Evolutionary conservation across 352 stramenopile species (phyloP).

Genomic region (Globisporangium cystogenes): DNA sequence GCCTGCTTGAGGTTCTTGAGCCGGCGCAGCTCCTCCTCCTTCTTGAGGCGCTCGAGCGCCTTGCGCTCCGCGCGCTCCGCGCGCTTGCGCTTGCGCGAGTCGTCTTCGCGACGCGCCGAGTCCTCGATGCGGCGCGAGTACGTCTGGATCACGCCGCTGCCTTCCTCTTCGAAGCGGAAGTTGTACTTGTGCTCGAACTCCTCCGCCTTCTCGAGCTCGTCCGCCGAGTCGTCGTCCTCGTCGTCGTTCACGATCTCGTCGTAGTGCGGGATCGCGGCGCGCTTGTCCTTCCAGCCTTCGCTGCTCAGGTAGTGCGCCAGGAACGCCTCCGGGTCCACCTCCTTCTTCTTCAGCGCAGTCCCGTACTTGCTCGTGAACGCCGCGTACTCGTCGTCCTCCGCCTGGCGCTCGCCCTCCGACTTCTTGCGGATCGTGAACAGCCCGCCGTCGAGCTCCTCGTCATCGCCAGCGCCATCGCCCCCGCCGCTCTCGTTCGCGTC

Average conservation of each 20-base stretch:
- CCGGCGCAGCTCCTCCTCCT: slow-evolving; percentile 95
- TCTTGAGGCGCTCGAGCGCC: slow-evolving; percentile 93
- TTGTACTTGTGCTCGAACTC: slow-evolving; percentile 99
- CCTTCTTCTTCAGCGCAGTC: slow-evolving; percentile 42
- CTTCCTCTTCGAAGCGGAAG: slow-evolving; percentile 98
- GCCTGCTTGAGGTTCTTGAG: slow-evolving; percentile 98
- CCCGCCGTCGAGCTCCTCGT: slow-evolving; percentile 58
- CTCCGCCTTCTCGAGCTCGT: slow-evolving; percentile 93
- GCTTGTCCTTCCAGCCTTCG: slow-evolving; percentile 83
- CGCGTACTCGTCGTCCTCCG: slow-evolving; percentile 67
- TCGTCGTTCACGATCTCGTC: slow-evolving; percentile 83
- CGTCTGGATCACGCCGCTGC: slow-evolving; percentile 78
- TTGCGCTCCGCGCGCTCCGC: slow-evolving; percentile 93
- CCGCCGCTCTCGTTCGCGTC: slow-evolving; percentile 22
- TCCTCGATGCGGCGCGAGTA: slow-evolving; percentile 82
- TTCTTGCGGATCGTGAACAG: slow-evolving; percentile 75
- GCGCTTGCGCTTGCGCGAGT: slow-evolving; percentile 94
- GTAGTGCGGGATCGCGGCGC: slow-evolving; percentile 52
- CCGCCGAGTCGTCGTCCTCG: slow-evolving; percentile 26
- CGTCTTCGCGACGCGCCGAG: slow-evolving; percentile 94
- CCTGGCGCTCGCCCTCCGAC: slow-evolving; percentile 39
- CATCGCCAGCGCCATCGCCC: slow-evolving; percentile 16
- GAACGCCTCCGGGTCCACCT: slow-evolving; percentile 72
- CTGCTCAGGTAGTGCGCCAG: slow-evolving; percentile 74
- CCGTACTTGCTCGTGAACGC: slow-evolving; percentile 64